phyloP scores from a whole-genome alignment of 2,329 filamentous ascomycete genomes.

The Colletotrichum sansevieriae region DNA sequence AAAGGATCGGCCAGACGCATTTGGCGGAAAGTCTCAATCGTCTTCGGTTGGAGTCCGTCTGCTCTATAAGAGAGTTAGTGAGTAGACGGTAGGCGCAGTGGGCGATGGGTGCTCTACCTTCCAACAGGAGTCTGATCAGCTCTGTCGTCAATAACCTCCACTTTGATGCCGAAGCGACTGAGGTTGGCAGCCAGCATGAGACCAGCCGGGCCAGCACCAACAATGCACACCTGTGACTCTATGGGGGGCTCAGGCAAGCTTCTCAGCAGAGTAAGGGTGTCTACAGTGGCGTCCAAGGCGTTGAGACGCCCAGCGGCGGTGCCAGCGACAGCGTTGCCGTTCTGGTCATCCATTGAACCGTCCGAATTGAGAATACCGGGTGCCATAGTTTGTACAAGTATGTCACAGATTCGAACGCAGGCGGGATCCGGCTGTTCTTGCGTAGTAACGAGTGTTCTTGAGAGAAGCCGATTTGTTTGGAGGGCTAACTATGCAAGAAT shows the following conservation, averaged over 20 bases:
- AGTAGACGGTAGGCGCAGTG: neutral
- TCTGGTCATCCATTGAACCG: constrained; percentile 50
- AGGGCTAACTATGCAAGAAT: constrained; percentile 31
- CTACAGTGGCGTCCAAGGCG: constrained; percentile 53
- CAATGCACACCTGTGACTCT: constrained; percentile 63
- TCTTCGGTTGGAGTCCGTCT: constrained; percentile 82
- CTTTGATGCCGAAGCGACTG: constrained; percentile 74
- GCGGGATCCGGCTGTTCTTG: constrained; percentile 20
- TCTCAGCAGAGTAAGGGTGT: constrained; percentile 62
- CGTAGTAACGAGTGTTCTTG: neutral
- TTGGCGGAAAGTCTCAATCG: constrained; percentile 81
- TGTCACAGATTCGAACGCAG: constrained; percentile 30
- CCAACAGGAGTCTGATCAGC: constrained; percentile 76
- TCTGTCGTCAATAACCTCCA: constrained; percentile 76
- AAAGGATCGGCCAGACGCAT: constrained; percentile 79
- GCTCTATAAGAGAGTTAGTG: constrained; percentile 57
- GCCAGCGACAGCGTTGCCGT: constrained; percentile 16
- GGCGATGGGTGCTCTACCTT: constrained; percentile 50
- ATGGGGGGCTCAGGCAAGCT: constrained; percentile 62
- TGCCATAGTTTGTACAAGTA: constrained; percentile 47
- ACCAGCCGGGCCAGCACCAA: constrained; percentile 68
- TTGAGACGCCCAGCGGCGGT: constrained; percentile 46
- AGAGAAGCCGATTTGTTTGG: constrained; percentile 1
- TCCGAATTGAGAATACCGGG: constrained; percentile 51
- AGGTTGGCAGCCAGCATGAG: constrained; percentile 69